Evolutionary conservation across 768 basidiomycete genomes (phyloP), one percentile per base, ranked within the genome.

Genomic region (Pholiota conissans): DNA sequence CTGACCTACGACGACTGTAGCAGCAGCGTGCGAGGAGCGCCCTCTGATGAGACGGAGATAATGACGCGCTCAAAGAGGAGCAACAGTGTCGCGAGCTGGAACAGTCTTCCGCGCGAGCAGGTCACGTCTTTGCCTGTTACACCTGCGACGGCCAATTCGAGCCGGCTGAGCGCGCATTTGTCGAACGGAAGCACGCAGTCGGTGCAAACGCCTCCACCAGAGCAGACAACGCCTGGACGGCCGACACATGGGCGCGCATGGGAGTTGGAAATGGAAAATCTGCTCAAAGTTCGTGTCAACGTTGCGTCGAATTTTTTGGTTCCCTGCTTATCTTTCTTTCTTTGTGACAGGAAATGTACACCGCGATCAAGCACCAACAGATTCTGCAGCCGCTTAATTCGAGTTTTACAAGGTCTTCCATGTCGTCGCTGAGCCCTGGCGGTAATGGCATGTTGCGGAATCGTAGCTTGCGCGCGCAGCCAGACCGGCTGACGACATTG

Each of bases 281-380:
- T 92, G 61, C 83, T 99, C 61, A 95, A 93, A 82, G 93, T 92
- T 45, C 37, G 74, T 63, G 11, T 13, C 5, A 2, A 18, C 32
- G 27, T 40, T 47, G 56, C 29, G 6, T 13, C 24, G 10, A 32
- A 50, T 35, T 7, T 37, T 49, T 20, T 46, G n/a, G 26, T 10
- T 28, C 8, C 39, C 39, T 13, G 39, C 51, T 39, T 22, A 39
- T 34, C 50, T 6, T 20, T 20, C 34, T 29, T 62, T 24, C 42
- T n/a, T 22, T 20, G 18, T 45, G 2, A 45, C 18, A 95, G 92
- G 97, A 99, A 67, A 96, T 99, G 82, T 99, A 95, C 77, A 84
- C 79, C 63, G 88, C 94, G 7, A 87, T 98, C 73, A 95, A 95
- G 75, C 84, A 79, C 37, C 91, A 95, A 64, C 91, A 95, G 69